Evolutionary conservation across 2,329 filamentous ascomycete species (phyloP).

Genomic region (Xylaria sp.): DNA sequence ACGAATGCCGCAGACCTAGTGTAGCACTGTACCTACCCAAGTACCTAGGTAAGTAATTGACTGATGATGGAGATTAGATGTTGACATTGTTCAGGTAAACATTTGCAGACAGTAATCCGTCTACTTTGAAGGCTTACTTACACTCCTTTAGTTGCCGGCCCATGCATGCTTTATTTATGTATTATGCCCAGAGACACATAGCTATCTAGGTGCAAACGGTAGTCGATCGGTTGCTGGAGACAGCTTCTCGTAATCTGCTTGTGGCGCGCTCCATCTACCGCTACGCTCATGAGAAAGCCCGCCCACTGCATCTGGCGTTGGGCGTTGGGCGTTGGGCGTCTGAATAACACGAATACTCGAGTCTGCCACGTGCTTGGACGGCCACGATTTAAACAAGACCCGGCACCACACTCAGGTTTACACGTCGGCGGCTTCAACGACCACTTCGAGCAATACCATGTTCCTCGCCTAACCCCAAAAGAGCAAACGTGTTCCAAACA

Average conservation of each 20-base stretch:
- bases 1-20: background rate
- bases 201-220: background rate
- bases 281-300: no score
- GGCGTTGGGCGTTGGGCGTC: no score
- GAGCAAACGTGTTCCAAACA: background rate
- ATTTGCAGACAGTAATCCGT: background rate
- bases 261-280: no score
- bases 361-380: background rate
- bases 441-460: background rate
- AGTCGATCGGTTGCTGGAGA: no score
- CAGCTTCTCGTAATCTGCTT: no score
- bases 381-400: background rate
- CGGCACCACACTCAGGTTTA: background rate
- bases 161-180: no score
- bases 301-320: no score
- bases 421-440: background rate
- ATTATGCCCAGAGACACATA: background rate
- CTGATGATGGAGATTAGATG: background rate
- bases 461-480: background rate
- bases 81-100: constrained; percentile 7
- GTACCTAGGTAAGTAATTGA: no score
- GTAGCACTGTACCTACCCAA: no score
- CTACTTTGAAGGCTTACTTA: no score
- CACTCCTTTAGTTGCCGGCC: no score
- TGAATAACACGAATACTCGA: background rate